Conservation (phyloP, 768 basidiomycete genomes). For the Kwoniella dejecticola region DNA sequence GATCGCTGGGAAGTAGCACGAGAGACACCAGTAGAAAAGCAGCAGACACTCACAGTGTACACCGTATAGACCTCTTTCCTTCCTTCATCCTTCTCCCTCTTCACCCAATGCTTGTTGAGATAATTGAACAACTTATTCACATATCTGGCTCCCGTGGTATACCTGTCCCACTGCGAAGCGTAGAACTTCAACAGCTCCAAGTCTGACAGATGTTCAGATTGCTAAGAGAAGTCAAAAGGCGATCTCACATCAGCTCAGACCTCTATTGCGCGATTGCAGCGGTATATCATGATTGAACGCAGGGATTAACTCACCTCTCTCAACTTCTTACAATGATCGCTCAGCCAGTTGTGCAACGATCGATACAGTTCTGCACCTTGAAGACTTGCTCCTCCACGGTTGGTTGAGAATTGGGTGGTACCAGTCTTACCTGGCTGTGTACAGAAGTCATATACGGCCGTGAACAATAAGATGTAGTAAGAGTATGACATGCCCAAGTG, state of each 20-base stretch:
- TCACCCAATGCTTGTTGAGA: conserved; percentile 98
- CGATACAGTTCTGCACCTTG: conserved; percentile 98
- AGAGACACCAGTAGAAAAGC: no score
- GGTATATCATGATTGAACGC: neutral
- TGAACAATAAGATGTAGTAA: conserved; percentile 65
- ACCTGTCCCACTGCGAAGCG: conserved; percentile 89
- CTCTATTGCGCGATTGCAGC: neutral
- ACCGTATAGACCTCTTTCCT: conserved; percentile 91
- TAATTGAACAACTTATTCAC: conserved; percentile 97
- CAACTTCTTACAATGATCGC: conserved; percentile 71
- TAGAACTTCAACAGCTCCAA: conserved; percentile 88
- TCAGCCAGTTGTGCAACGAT: conserved; percentile 88
- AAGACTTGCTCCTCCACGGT: conserved; percentile 72
- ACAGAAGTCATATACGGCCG: conserved; percentile 97
- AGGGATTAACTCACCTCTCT: conserved; percentile 61
- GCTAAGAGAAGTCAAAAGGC: conserved; percentile 58
- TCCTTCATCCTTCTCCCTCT: conserved; percentile 95
- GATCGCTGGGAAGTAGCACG: no score
- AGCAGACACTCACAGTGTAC: conserved; percentile 72
- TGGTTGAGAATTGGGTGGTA: conserved; percentile 17
- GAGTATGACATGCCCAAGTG: conserved; percentile 55
- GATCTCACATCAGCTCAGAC: neutral
- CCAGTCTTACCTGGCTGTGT: conserved; percentile 54
- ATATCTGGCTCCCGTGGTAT: conserved; percentile 95
- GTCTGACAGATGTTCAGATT: conserved; percentile 77